Percentiles rank a stretch among this genome's conserved stretches.
Conservation (phyloP, 176 grass and related monocot species). For the Poa pratensis region DNA sequence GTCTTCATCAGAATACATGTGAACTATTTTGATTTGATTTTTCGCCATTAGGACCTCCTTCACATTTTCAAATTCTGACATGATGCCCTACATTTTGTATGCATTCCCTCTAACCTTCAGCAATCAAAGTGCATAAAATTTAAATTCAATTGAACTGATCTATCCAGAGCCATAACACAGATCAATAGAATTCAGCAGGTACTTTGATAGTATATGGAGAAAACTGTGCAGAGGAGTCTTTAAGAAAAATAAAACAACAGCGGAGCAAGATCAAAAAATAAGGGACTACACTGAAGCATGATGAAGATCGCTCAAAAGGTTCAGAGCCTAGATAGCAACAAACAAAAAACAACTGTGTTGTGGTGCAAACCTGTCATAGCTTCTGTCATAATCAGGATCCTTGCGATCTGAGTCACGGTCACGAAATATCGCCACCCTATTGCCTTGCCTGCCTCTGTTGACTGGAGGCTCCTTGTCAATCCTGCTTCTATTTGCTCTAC, state of each 20-base stretch:
- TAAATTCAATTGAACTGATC: background rate
- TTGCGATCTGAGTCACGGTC: slow-evolving; percentile 91
- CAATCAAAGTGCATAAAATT: background rate
- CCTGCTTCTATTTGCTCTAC: slow-evolving; percentile 58
- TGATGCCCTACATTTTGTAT: background rate
- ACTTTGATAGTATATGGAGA: background rate
- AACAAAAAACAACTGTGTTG: background rate
- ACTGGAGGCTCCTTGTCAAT: slow-evolving; percentile 59
- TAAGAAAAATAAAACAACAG: slow-evolving; percentile 3
- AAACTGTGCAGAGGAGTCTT: background rate
- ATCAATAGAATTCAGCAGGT: background rate
- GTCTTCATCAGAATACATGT: background rate
- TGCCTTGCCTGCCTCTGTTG: slow-evolving; percentile 58
- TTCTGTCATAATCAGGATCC: slow-evolving; percentile 99
- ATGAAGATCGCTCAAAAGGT: background rate
- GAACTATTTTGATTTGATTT: background rate
- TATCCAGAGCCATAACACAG: background rate
- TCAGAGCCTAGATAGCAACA: background rate
- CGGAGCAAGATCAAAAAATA: background rate
- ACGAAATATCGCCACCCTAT: slow-evolving; percentile 93
- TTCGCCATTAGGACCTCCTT: background rate
- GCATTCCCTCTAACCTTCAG: background rate
- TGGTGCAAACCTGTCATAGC: slow-evolving; percentile 85
- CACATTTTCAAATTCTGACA: background rate
- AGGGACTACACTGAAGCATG: background rate